A percentile compares a stretch with the other conserved stretches of the same genome.
Conservation (phyloP, 768 basidiomycete species). For the Russula brevipes region DNA sequence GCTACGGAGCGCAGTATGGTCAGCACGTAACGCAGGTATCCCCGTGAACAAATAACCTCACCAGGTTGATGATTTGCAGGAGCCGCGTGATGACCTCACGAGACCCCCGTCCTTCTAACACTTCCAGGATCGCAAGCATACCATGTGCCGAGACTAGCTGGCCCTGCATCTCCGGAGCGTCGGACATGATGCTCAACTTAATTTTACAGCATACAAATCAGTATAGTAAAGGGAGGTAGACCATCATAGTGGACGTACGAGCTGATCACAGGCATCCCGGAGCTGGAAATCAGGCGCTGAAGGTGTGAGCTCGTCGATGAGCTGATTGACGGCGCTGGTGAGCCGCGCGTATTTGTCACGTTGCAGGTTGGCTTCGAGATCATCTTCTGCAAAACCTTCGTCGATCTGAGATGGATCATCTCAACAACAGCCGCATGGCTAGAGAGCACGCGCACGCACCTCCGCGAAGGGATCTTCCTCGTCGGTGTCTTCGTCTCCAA, state of each 20-base stretch:
- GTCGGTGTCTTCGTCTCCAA: slow-evolving; percentile 77
- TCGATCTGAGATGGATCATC: slow-evolving; percentile 58
- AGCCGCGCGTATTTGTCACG: slow-evolving; percentile 91
- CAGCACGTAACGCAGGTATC: background rate
- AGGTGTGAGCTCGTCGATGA: slow-evolving; percentile 83
- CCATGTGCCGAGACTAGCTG: slow-evolving; percentile 93
- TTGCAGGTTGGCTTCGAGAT: slow-evolving; percentile 85
- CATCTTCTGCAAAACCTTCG: slow-evolving; percentile 87
- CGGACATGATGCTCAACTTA: slow-evolving; percentile 70
- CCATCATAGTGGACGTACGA: slow-evolving; percentile 47
- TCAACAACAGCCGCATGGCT: background rate
- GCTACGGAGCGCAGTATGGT: slow-evolving; percentile 27
- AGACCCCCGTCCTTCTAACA: slow-evolving; percentile 81
- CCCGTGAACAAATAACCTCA: slow-evolving; percentile 30
- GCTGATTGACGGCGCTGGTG: slow-evolving; percentile 71
- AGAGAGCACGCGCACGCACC: slow-evolving; percentile 36
- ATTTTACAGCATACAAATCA: background rate
- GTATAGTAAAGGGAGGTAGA: background rate
- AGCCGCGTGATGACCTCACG: slow-evolving; percentile 82
- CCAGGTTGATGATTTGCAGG: slow-evolving; percentile 85
- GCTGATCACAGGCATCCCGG: slow-evolving; percentile 78
- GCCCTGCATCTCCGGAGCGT: slow-evolving; percentile 77
- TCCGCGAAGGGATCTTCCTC: slow-evolving; percentile 97
- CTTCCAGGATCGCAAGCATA: slow-evolving; percentile 90
- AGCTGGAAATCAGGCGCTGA: slow-evolving; percentile 78